A percentile compares a stretch with the other conserved stretches of the same genome.
phyloP scores from a whole-genome alignment of 257 asterid genomes.

The Nicotiana otophora region DNA sequence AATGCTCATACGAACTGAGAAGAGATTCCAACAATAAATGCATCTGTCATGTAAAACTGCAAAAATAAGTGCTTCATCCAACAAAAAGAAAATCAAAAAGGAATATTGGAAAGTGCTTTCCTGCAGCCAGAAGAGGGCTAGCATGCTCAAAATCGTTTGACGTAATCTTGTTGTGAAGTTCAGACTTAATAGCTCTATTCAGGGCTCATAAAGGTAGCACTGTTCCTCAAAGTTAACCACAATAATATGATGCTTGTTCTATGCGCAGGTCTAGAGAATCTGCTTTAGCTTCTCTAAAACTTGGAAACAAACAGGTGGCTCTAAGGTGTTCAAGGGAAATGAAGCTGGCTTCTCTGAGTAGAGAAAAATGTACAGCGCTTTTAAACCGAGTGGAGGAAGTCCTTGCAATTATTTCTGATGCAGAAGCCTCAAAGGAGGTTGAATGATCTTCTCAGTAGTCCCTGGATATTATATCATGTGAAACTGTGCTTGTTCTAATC shows the following conservation, averaged over 20 bases:
- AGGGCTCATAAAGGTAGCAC: not conserved
- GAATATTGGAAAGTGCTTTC: not conserved
- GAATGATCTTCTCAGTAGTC: conserved; percentile 12
- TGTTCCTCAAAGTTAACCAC: not conserved
- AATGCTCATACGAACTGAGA: not conserved
- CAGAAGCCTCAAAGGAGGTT: conserved; percentile 84
- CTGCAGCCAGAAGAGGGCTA: not conserved
- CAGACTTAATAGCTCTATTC: conserved; percentile 3
- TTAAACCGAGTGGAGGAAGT: conserved; percentile 72
- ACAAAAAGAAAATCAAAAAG: not conserved
- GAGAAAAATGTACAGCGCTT: conserved; percentile 61
- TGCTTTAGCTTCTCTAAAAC: conserved; percentile 50
- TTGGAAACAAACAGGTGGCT: conserved; percentile 57
- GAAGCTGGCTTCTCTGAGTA: conserved; percentile 60
- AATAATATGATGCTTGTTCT: conserved; percentile 7
- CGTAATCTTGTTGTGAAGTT: not conserved
- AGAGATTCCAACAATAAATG: not conserved
- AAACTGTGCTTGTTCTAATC: not conserved
- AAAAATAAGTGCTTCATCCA: not conserved
- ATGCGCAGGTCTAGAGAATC: conserved; percentile 53
- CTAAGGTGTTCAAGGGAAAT: conserved; percentile 58
- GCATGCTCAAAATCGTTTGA: not conserved
- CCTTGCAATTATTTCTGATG: conserved; percentile 59
- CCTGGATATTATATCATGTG: not conserved
- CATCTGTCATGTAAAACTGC: not conserved